Evolutionary conservation across 805 yeast species (phyloP).

Genomic region (Candida patagonica): DNA sequence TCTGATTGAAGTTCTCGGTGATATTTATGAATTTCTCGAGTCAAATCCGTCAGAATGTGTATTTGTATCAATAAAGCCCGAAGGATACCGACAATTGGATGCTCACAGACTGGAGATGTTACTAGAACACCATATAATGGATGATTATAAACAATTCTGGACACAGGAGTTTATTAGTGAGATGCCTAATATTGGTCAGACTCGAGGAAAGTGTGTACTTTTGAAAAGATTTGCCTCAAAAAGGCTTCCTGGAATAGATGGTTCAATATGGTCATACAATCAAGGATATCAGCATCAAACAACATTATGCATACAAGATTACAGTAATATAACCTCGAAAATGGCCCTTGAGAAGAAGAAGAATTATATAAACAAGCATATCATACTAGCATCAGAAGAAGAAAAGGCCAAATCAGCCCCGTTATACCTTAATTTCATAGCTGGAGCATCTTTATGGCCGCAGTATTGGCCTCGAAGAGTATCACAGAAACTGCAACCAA

Average conservation of each 20-base stretch:
- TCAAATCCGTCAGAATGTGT: constrained; percentile 50
- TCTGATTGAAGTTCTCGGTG: constrained; percentile 43
- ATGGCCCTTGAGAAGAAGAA: constrained; percentile 50
- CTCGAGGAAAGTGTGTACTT: constrained; percentile 56
- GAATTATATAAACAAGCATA: constrained; percentile 45
- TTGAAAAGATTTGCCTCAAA: constrained; percentile 66
- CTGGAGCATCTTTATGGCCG: constrained; percentile 56
- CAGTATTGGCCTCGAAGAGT: constrained; percentile 68
- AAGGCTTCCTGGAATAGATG: constrained; percentile 48
- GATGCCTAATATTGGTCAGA: constrained; percentile 52
- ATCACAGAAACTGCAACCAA: constrained; percentile 38
- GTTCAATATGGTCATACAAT: constrained; percentile 58
- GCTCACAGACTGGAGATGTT: no score
- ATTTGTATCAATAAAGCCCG: constrained; percentile 62
- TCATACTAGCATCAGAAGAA: constrained; percentile 44
- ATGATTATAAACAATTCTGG: constrained; percentile 49
- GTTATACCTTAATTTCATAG: constrained; percentile 60
- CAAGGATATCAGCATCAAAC: constrained; percentile 60
- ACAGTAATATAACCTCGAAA: constrained; percentile 48
- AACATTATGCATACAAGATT: constrained; percentile 58
- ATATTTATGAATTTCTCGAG: constrained; percentile 49
- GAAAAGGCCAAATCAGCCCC: constrained; percentile 38
- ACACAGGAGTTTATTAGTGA: constrained; percentile 31
- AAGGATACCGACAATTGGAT: constrained; percentile 63
- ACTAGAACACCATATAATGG: constrained; percentile 47